Percentiles rank a stretch among this genome's conserved stretches.
phyloP scores from a whole-genome alignment of 1,284 basidiomycete genomes.

The Fomes fomentarius region DNA sequence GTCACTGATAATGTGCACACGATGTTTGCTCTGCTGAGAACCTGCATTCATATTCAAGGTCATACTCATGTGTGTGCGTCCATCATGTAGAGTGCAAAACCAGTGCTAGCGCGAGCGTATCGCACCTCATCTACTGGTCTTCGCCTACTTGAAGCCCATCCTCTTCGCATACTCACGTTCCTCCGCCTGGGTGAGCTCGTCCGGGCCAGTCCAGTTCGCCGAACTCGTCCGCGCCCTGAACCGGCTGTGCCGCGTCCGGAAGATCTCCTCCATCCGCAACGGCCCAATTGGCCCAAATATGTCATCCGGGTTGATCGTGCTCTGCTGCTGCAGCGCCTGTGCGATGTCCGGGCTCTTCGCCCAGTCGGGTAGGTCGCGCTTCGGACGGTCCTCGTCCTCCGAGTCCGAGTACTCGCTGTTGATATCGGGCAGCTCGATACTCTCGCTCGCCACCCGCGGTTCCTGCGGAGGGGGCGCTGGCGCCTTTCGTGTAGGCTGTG shows the following conservation, averaged over 20 bases:
- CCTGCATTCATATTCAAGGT: too few species aligned
- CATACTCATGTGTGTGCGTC: too few species aligned
- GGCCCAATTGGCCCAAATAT: constrained; percentile 88
- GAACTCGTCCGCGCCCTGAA: constrained; percentile 90
- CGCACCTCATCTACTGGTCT: too few species aligned
- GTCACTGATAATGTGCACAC: not conserved
- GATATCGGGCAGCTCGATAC: constrained; percentile 90
- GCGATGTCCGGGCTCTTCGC: constrained; percentile 88
- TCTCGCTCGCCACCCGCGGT: constrained; percentile 66
- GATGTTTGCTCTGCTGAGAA: too few species aligned
- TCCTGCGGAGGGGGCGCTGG: constrained; percentile 43
- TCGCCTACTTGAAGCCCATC: constrained; percentile 74
- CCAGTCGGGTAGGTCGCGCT: constrained; percentile 82
- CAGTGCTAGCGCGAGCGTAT: too few species aligned
- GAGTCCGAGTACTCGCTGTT: constrained; percentile 96
- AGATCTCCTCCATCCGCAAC: constrained; percentile 86
- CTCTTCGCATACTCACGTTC: constrained; percentile 83
- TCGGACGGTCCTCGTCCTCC: constrained; percentile 80
- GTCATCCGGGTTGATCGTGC: constrained; percentile 87
- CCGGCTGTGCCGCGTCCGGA: constrained; percentile 71
- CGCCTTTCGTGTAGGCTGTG: constrained; percentile 6
- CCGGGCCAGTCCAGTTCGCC: constrained; percentile 90
- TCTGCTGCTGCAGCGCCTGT: constrained; percentile 78
- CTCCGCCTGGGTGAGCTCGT: constrained; percentile 82
- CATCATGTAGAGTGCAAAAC: too few species aligned